phyloP scores from a whole-genome alignment of 2,329 filamentous ascomycete genomes.

The Aspergillus viridinutans region DNA sequence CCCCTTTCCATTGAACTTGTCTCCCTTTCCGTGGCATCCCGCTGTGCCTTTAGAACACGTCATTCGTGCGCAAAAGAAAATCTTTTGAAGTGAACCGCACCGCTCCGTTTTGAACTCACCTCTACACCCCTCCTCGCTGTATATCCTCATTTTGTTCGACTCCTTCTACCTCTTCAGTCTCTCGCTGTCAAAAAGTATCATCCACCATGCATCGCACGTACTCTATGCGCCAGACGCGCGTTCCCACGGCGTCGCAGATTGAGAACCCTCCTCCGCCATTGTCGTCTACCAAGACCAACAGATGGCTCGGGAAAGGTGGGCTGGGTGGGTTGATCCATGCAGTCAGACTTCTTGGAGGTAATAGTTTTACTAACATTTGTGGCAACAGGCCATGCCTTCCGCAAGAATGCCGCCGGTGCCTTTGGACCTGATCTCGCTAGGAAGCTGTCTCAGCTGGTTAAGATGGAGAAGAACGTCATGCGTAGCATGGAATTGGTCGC shows the following conservation, averaged over 20 bases:
- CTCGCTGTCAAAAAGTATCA: not conserved
- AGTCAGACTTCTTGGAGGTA: slow-evolving; percentile 4
- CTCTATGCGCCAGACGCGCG: slow-evolving; percentile 95
- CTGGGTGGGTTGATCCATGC: slow-evolving; percentile 62
- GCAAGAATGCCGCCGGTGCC: slow-evolving; percentile 49
- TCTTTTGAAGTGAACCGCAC: not conserved
- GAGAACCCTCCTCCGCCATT: slow-evolving; percentile 91
- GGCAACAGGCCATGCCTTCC: slow-evolving; percentile 58
- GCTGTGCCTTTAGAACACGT: slow-evolving; percentile 22
- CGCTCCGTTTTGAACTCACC: slow-evolving; percentile 7
- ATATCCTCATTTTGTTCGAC: slow-evolving; percentile 1
- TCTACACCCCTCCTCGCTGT: slow-evolving; percentile 1
- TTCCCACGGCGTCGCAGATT: slow-evolving; percentile 85
- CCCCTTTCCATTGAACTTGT: slow-evolving; percentile 2
- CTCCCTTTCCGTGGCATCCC: slow-evolving; percentile 26
- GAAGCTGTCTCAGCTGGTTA: slow-evolving; percentile 95
- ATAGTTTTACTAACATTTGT: slow-evolving; percentile 12
- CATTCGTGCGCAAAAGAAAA: slow-evolving; percentile 30
- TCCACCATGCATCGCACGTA: slow-evolving; percentile 90
- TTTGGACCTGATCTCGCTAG: slow-evolving; percentile 82
- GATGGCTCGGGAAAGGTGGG: slow-evolving; percentile 81
- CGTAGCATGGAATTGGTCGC: slow-evolving; percentile 93
- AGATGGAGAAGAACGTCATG: slow-evolving; percentile 99
- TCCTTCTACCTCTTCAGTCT: not conserved
- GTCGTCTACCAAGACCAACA: slow-evolving; percentile 84